Conservation (phyloP, 768 basidiomycete species). For the Heimioporus sp. region DNA sequence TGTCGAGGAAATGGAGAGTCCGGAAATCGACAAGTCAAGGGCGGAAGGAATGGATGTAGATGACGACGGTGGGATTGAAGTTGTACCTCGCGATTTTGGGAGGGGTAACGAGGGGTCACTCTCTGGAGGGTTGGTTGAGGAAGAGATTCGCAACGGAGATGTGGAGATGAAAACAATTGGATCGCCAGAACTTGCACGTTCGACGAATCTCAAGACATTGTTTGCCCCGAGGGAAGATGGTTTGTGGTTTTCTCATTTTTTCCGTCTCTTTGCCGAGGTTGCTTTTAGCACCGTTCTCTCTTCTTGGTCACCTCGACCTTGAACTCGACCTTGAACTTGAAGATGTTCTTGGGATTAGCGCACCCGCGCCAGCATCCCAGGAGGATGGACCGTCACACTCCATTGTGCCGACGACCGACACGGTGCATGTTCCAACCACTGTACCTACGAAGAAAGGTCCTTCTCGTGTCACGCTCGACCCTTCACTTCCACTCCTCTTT, state of each 20-base stretch:
- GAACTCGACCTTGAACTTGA: constrained; percentile 73
- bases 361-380: constrained; percentile 11
- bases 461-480: constrained; percentile 42
- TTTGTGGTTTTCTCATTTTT: constrained; percentile 26
- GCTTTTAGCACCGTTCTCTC: constrained; percentile 60
- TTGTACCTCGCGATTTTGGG: constrained; percentile 8
- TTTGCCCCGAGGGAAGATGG: constrained; percentile 42
- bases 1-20: constrained; percentile 50
- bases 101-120: constrained; percentile 27
- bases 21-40: constrained; percentile 20
- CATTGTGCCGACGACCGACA: constrained; percentile 1
- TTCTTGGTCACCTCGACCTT: constrained; percentile 73
- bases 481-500: constrained; percentile 62
- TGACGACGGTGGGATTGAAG: constrained; percentile 17
- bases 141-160: constrained; percentile 2
- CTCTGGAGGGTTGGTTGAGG: neutral
- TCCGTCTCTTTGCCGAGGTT: neutral
- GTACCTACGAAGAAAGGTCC: constrained; percentile 1
- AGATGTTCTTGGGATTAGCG: constrained; percentile 35
- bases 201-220: constrained; percentile 55
- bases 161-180: constrained; percentile 12
- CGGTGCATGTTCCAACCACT: constrained; percentile 2
- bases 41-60: constrained; percentile 4
- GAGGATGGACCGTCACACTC: neutral
- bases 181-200: constrained; percentile 3